Conservation (phyloP, 768 basidiomycete genomes). For the Leccinellum rugosiceps region DNA sequence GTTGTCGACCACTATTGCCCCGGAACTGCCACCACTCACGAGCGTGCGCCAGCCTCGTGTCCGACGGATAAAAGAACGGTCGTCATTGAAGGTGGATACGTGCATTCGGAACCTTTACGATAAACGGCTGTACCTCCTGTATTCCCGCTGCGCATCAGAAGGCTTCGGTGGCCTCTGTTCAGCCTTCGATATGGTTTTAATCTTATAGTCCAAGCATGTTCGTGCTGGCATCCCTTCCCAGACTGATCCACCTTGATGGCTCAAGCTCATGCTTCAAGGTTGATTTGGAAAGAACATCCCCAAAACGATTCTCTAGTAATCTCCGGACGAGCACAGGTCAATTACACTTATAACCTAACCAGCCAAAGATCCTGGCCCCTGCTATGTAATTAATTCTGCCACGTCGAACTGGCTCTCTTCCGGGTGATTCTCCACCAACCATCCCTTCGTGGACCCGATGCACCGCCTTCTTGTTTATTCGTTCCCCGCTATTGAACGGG, state of each 20-base stretch:
- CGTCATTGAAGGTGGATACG: not conserved
- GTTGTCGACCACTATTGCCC: not conserved
- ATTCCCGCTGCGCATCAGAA: not conserved
- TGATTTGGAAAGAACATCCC: not conserved
- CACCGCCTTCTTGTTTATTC: not conserved
- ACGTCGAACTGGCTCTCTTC: not conserved
- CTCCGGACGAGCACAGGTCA: not conserved
- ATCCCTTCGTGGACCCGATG: not conserved
- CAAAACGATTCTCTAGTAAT: not conserved
- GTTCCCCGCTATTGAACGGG: not conserved
- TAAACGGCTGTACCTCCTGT: not conserved
- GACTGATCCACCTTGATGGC: not conserved
- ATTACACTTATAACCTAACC: not conserved
- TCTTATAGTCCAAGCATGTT: not conserved
- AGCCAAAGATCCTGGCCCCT: not conserved
- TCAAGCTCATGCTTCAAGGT: not conserved
- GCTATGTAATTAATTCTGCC: not conserved
- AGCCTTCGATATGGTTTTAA: not conserved
- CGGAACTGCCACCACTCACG: not conserved
- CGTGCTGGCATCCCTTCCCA: not conserved
- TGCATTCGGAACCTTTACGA: not conserved
- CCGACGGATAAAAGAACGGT: not conserved
- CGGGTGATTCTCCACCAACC: not conserved
- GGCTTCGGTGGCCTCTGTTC: not conserved
- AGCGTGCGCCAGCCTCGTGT: not conserved